Base-by-base conservation (phyloP, 306 rosid genomes). In the Trifolium dubium region DNA sequence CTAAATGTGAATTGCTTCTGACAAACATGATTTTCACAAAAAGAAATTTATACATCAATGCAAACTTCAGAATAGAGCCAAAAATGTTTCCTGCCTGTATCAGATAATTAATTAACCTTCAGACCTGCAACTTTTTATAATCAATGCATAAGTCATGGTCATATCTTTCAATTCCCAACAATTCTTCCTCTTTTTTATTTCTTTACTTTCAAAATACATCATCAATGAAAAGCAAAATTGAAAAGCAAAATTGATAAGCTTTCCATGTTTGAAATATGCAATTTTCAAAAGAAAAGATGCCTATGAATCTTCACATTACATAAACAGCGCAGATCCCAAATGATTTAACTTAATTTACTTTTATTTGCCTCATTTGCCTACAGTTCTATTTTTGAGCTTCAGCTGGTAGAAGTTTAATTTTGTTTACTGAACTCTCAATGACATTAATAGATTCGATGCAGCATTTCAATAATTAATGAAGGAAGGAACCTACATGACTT, bases 81-180 rank as follows among this genome's bases (percentile, higher is more conserved):
- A 61, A 40, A 30, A 30, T 23, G 30, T 10, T 34, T 49, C 39
- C 7, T 3, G 29, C 46, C 29, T 34, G 70, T 65, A 12, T 71
- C 73, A 54, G 63, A 39, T 71, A 18, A 53, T 54, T 77, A 77
- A 69, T 51, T 30, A 59, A 71, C 17, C 58, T 59, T 44, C 37
- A 53, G 62, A 50, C 37, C 56, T 49, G 23, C 44, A 40, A 6
- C 18, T 40, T 8, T 40, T 61, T 35, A 62, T 70, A 70, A 51
- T 51, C 39, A 39, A 39, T 13, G 67, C 67, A 34, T 46, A 59
- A 18, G 43, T 6, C 9, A 31, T 13, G 30, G 32, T 63, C 44
- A 17, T 65, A 17, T 67, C 10, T 47, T 31, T 41, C 31, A 12
- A 40, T 37, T 65, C 18, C 71, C 50, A 65, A 40, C 35, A 31